Evolutionary conservation across 352 stramenopile genomes (phyloP).

Genomic region (Pythium vanterpoolii): DNA sequence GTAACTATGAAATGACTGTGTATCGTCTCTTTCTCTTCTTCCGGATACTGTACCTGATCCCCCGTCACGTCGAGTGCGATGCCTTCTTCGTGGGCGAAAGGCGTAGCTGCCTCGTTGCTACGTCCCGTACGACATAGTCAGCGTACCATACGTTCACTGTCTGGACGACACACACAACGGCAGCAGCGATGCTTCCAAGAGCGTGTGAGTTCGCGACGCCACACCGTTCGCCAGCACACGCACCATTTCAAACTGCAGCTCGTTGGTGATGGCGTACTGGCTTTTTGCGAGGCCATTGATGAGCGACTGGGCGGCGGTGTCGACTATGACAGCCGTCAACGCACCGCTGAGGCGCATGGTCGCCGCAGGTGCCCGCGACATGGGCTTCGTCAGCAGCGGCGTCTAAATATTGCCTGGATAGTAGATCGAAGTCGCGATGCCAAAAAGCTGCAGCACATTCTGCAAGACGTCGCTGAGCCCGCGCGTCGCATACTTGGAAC

Average conservation of each 20-base stretch:
- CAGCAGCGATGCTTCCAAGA: not conserved
- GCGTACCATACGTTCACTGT: not conserved
- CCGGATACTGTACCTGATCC: too few species aligned
- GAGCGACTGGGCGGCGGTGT: slow-evolving; percentile 41
- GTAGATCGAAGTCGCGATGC: slow-evolving; percentile 79
- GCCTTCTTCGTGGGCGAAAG: too few species aligned
- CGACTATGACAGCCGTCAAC: not conserved
- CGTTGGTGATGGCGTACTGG: slow-evolving; percentile 62
- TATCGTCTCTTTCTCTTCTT: too few species aligned
- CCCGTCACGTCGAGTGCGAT: too few species aligned
- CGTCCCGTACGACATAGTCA: slow-evolving; percentile 1
- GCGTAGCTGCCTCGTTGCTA: too few species aligned
- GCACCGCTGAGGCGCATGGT: slow-evolving; percentile 1
- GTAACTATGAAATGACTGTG: too few species aligned
- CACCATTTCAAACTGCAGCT: slow-evolving; percentile 41
- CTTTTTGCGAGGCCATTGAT: slow-evolving; percentile 43
- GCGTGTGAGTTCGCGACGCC: slow-evolving; percentile 48
- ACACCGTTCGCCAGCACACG: slow-evolving; percentile 55
- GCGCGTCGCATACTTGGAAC: slow-evolving; percentile 88
- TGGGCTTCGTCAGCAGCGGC: slow-evolving; percentile 16
- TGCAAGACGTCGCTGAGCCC: slow-evolving; percentile 89
- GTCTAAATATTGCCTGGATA: slow-evolving; percentile 82
- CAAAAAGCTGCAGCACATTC: slow-evolving; percentile 67
- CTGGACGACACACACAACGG: not conserved
- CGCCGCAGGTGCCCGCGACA: slow-evolving; percentile 1